Conservation (phyloP, 1,284 basidiomycete genomes). For the Leucocoprinus gongylophorus region DNA sequence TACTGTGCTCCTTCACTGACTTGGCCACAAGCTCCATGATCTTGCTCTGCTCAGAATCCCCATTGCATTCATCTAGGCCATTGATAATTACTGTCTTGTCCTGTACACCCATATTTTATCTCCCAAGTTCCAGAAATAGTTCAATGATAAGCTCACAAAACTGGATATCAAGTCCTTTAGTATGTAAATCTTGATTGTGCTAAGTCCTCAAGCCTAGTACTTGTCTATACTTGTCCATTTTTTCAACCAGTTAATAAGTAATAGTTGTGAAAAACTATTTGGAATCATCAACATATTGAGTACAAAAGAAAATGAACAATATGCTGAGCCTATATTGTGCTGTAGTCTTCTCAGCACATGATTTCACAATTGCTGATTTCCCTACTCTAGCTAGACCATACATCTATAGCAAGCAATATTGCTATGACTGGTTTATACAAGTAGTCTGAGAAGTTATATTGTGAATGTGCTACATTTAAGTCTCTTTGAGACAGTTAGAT, state of each 20-base stretch:
- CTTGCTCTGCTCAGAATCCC: too few species aligned
- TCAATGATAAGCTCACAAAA: background rate
- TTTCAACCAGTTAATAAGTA: background rate
- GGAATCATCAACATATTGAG: background rate
- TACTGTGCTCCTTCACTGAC: too few species aligned
- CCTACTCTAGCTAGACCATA: slow-evolving; percentile 4
- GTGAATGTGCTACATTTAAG: background rate
- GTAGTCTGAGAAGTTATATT: background rate
- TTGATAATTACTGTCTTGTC: too few species aligned
- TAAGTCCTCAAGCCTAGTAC: background rate
- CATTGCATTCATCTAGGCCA: too few species aligned
- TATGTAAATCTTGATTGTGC: background rate
- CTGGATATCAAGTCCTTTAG: background rate
- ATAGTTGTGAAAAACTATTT: background rate
- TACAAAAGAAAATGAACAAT: slow-evolving; percentile 1
- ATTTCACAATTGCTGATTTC: slow-evolving; percentile 6
- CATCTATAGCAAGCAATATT: background rate
- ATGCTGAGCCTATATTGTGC: background rate
- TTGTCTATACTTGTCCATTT: too few species aligned
- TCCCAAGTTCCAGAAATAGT: too few species aligned
- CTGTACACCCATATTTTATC: too few species aligned
- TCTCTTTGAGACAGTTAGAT: background rate
- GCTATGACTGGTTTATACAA: background rate
- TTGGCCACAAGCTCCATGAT: too few species aligned
- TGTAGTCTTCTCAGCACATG: background rate